Percentiles rank a stretch among this genome's conserved stretches.
Evolutionary conservation across 805 yeast species (phyloP).

Genomic region (Zygoascus flipseniorum): DNA sequence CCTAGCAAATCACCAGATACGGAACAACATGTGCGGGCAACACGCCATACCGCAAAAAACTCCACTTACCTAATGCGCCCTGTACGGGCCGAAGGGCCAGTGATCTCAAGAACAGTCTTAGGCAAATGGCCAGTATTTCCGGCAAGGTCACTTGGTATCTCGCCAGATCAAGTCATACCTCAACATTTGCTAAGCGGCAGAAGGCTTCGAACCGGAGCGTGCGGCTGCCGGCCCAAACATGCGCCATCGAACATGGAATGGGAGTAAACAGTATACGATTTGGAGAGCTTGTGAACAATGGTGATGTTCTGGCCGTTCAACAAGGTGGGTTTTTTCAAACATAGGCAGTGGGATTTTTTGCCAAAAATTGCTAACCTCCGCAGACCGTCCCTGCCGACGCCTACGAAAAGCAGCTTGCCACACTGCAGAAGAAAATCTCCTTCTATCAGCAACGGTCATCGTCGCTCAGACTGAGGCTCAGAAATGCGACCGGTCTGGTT

Average conservation of each 20-base stretch:
- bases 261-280: not conserved
- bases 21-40: not conserved
- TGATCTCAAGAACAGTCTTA: too few relatives aligned
- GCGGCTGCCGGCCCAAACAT: too few relatives aligned
- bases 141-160: too few relatives aligned
- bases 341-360: not conserved
- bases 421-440: conserved; percentile 23
- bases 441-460: conserved; percentile 14
- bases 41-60: not conserved
- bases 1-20: not conserved
- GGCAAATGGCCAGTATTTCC: too few relatives aligned
- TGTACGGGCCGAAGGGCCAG: too few relatives aligned
- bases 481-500: conserved; percentile 25
- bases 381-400: conserved; percentile 3
- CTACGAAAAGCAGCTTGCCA: conserved; percentile 29
- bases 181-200: too few relatives aligned
- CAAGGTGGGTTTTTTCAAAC: not conserved
- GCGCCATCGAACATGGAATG: too few relatives aligned
- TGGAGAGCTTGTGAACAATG: not conserved
- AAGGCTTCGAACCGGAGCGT: too few relatives aligned
- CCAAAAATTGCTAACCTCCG: not conserved
- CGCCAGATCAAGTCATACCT: too few relatives aligned
- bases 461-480: conserved; percentile 15
- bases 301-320: conserved; percentile 1
- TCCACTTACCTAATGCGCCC: too few relatives aligned